Evolutionary conservation across 176 grass and related monocot genomes (phyloP), one percentile per base, ranked within the genome.

Genomic region (Oropetium thomaeum): DNA sequence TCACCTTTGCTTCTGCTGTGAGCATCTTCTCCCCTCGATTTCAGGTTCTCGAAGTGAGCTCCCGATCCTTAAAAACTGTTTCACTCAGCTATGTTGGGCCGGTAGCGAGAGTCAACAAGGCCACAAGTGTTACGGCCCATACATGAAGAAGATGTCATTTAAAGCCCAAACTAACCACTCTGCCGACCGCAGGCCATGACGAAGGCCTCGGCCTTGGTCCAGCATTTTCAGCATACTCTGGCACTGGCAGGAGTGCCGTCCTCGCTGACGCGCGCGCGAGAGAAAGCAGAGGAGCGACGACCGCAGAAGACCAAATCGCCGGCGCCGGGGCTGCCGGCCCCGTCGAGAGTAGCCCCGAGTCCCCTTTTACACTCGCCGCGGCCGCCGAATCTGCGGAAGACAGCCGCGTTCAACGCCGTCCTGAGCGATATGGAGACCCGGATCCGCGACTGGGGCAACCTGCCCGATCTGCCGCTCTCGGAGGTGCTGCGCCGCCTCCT

Each of bases 401-500:
- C 19, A 3, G 26, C 11, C 39, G 20, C 22, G 51, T 32, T 22
- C 16, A 25, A 26, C 27, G 20, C 48, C 37, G 74, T 8, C n/a
- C 12, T 6, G 44, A 0, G 1, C 11, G 34, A 37, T n/a, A 75
- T 79, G 64, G 5, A 23, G 57, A 26, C 23, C n/a, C n/a, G n/a
- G 33, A 62, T 55, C 74, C 74, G 62, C 62, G 68, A 83, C 80
- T 83, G 85, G 79, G 27, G 19, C 28, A 17, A 42, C 34, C 74
- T 83, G 25, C 27, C 85, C 1, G 74, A 74, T 10, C 43, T 87
- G 26, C 79, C 74, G 7, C 85, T 87, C 52, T 41, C 20, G 42
- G 68, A 87, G 74, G 74, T 87, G 32, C 42, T 87, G 26, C 61
- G 85, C 31, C 32, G 74, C 68, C 68, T 83, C 68, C 80, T 87